Evolutionary conservation across 1,284 basidiomycete species (phyloP).

Genomic region (Trametes pubescens): DNA sequence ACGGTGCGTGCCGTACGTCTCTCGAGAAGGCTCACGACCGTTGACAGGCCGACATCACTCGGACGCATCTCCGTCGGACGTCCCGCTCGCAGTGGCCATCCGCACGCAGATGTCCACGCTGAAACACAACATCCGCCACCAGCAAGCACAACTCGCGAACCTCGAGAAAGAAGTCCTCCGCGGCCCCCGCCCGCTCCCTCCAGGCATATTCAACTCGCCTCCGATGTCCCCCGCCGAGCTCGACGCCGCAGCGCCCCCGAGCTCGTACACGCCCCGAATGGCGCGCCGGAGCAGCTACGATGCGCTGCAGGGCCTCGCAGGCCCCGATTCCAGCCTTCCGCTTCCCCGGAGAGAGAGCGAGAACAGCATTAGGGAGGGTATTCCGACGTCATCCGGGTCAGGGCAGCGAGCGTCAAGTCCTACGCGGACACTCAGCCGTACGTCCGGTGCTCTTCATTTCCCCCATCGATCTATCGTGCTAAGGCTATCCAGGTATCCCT

Average conservation of each 20-base stretch:
- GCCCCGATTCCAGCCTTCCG: conserved; percentile 76
- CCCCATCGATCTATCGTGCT: conserved; percentile 27
- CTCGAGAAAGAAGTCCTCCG: conserved; percentile 71
- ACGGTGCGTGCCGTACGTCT: conserved; percentile 53
- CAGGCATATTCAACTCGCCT: conserved; percentile 51
- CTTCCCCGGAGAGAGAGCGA: conserved; percentile 64
- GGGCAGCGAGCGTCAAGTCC: conserved; percentile 72
- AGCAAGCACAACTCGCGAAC: conserved; percentile 73
- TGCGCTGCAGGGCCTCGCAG: conserved; percentile 70
- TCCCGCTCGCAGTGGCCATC: conserved; percentile 59
- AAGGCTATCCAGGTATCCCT: conserved; percentile 68
- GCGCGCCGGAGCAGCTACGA: conserved; percentile 75
- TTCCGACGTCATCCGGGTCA: conserved; percentile 55
- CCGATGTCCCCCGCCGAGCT: conserved; percentile 46
- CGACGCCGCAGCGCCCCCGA: conserved; percentile 41
- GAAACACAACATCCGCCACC: conserved; percentile 80
- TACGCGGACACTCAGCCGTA: conserved; percentile 80
- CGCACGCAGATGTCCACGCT: conserved; percentile 78
- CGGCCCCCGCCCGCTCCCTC: conserved; percentile 64
- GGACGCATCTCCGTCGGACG: background rate
- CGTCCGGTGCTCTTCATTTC: conserved; percentile 44
- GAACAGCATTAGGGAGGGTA: conserved; percentile 72
- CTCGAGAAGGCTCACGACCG: background rate
- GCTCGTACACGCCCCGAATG: conserved; percentile 49
- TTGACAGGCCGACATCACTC: background rate